phyloP scores from a whole-genome alignment of 2,329 filamentous ascomycete genomes.

The Proliferodiscus dingleyae region DNA sequence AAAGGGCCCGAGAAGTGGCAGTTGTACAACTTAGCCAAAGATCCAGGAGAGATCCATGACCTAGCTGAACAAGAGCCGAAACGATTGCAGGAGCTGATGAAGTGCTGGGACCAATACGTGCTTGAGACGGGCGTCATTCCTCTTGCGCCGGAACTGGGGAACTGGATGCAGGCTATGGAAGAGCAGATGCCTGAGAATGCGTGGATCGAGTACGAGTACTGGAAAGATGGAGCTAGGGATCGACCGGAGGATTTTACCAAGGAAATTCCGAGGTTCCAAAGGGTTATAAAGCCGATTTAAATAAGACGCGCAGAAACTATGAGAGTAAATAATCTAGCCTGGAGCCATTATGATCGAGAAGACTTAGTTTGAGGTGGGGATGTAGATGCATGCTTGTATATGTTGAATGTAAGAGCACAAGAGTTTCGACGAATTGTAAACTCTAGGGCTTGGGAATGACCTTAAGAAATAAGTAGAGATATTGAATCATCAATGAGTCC shows the following conservation, averaged over 20 bases:
- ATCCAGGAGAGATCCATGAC: slow-evolving; percentile 48
- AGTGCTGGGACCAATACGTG: slow-evolving; percentile 53
- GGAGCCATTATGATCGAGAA: too few relatives aligned
- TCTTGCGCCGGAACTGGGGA: slow-evolving; percentile 51
- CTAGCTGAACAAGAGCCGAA: slow-evolving; percentile 38
- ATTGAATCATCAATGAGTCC: too few relatives aligned
- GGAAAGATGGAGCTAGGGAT: slow-evolving; percentile 44
- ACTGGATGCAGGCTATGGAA: slow-evolving; percentile 56
- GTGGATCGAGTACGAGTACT: slow-evolving; percentile 64
- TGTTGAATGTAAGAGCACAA: too few relatives aligned
- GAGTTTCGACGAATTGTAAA: too few relatives aligned
- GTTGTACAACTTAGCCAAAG: slow-evolving; percentile 47
- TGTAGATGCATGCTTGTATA: too few relatives aligned
- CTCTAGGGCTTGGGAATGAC: too few relatives aligned
- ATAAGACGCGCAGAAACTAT: too few relatives aligned
- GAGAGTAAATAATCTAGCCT: too few relatives aligned
- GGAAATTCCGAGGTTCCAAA: slow-evolving; percentile 11
- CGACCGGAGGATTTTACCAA: slow-evolving; percentile 15
- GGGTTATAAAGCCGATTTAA: slow-evolving; percentile 9
- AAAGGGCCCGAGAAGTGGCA: slow-evolving; percentile 53
- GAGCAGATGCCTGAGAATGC: slow-evolving; percentile 61
- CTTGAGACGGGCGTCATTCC: slow-evolving; percentile 57
- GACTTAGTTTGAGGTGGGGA: too few relatives aligned
- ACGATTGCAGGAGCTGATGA: slow-evolving; percentile 42
- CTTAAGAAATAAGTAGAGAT: too few relatives aligned